Conservation (phyloP, 2,329 filamentous ascomycete species). For the Alternaria dauci region DNA sequence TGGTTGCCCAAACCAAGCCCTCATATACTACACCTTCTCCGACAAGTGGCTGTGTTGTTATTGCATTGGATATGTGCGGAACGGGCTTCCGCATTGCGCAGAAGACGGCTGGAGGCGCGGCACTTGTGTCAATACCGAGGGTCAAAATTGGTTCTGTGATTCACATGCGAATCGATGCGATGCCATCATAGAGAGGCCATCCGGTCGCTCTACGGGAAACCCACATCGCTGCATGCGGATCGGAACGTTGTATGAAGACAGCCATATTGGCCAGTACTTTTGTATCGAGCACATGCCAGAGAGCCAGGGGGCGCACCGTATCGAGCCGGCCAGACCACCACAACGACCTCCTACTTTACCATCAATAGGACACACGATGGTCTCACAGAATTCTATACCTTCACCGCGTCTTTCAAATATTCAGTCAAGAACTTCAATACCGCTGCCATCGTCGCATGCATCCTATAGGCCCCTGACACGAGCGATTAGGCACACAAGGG, state of each 20-base stretch:
- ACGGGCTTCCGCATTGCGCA: background rate
- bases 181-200: background rate
- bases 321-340: background rate
- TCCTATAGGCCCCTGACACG: background rate
- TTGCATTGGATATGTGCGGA: conserved; percentile 2
- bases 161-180: conserved; percentile 6
- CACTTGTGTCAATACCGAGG: conserved; percentile 2
- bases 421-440: background rate
- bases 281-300: background rate
- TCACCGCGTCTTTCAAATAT: background rate
- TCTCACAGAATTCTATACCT: background rate
- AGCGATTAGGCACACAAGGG: background rate
- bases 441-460: background rate
- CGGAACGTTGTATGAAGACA: background rate
- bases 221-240: conserved; percentile 1
- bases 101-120: conserved; percentile 1
- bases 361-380: background rate
- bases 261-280: background rate
- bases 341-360: background rate
- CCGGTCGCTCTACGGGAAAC: background rate
- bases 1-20: conserved; percentile 4
- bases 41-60: conserved; percentile 8
- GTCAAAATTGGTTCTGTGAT: conserved; percentile 8
- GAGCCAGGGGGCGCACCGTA: background rate
- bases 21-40: conserved; percentile 6